Evolutionary conservation across 2,329 filamentous ascomycete species (phyloP), one percentile per base, ranked within the genome.

Genomic region (Botrytis medusae): DNA sequence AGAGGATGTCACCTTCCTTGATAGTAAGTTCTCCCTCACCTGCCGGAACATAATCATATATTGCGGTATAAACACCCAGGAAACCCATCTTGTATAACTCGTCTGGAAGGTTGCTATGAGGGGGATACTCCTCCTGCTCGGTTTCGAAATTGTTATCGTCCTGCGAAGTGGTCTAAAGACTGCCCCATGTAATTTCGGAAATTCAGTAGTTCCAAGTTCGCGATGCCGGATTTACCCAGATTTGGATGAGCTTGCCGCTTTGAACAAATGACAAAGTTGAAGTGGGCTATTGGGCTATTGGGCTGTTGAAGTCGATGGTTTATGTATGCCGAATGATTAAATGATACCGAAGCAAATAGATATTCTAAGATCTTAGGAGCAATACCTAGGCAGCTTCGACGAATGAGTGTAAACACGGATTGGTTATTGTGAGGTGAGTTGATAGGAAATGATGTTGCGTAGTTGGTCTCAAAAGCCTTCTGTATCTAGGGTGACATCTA

Each of bases 31-130:
- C 95, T 77, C 92, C 92, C 79, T 93, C 92, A 78, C 90, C 91
- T 83, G 97, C 94, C 76, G 95, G 94, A 81, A 88, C 87, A 85
- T 98, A 98, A 85, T 97, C 94, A 86, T 97, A 98, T 80, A 97
- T 81, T 80, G 95, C 95, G 82, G 90, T 92, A 86, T 93, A 97
- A 77, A 98, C 90, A 79, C 94, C 95, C 80, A 97, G 84, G 86
- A 98, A 98, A 77, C 92, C 94, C 95, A 98, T 98, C 62, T 77
- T 80, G 73, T 46, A 48, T 65, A 14, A 22, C 59, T 72, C 42
- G 57, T 60, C 72, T 71, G 70, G 73, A 68, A 74, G 64, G 42
- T n/a, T 32, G 63, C 40, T 60, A 48, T 32, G 62, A 76, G 70
- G 69, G 73, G 73, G 62, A 57, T 29, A 69, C 59, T 72, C 73